These are phyloP conservation scores for Ichthyophthirius multifiliis DNA, from an alignment of 169 alveolate genomes.

Conservation along the genomic window DNA sequence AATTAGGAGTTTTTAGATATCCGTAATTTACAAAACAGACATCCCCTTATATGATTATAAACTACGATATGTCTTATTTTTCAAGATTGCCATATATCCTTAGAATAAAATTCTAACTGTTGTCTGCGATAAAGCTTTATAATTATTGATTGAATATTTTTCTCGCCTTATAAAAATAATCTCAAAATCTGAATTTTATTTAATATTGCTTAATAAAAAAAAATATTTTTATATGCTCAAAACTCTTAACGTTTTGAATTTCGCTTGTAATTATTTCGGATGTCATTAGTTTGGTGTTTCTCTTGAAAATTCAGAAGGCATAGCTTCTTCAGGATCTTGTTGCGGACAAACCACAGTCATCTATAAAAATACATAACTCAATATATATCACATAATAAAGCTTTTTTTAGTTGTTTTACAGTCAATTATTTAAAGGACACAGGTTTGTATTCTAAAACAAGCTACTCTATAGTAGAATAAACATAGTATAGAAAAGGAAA, in stretches of 20 bases:
- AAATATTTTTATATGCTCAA: not conserved
- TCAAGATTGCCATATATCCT: not conserved
- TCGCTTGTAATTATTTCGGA: conserved; percentile 36
- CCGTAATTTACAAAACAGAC: not conserved
- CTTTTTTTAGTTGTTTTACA: not conserved
- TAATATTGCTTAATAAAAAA: not conserved
- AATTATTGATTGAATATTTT: too few relatives aligned
- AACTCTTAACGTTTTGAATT: conserved; percentile 38
- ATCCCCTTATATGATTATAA: not conserved
- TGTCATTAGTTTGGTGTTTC: conserved; percentile 46
- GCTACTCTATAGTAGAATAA: not conserved
- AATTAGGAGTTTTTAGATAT: too few relatives aligned
- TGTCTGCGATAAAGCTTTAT: not conserved
- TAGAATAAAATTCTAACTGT: too few relatives aligned
- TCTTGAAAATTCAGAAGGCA: conserved; percentile 53
- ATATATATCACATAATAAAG: not conserved
- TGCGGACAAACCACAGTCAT: conserved; percentile 46
- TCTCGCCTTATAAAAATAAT: too few relatives aligned
- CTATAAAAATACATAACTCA: conserved; percentile 57
- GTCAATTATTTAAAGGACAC: not conserved
- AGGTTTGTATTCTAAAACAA: not conserved
- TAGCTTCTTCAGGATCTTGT: conserved; percentile 56
- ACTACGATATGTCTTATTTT: not conserved
- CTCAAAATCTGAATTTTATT: not conserved
- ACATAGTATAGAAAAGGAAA: not conserved